Base-by-base conservation (phyloP, 2,329 filamentous ascomycete species). In the Zasmidium cellare region DNA sequence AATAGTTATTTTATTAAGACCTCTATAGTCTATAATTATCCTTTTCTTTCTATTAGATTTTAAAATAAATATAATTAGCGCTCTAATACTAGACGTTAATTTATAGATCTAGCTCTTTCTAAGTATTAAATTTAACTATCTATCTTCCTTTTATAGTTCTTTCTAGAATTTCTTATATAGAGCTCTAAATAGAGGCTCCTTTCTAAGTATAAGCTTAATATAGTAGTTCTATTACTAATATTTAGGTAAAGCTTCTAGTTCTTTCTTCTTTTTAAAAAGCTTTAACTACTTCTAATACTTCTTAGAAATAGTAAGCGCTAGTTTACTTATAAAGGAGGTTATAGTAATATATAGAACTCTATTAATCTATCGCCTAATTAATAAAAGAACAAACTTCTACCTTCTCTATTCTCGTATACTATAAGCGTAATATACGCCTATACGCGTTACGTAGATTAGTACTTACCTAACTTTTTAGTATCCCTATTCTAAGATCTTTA, bases 1-100 rank as follows among this genome's bases (percentile, higher is more conserved):
- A 24, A 65, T 61, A 11, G 53, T 72, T 9, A 67, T 62, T 3
- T 64, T 52, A 51, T 71, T 71, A 22, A 69, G 25, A 20, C 25
- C 41, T 44, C 53, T 25, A 49, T 69, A 71, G 49, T 70, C 51
- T 11, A 67, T 31, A 52, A 59, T 66, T 49, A 68, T 46, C 22
- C 46, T 19, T 50, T 65, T 46, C 3, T 31, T 58, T 24, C 53
- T 45, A 56, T 67, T 54, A 14, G 58, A 57, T 45, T 70, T 69
- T 44, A 45, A 53, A 41, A 68, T 31, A 54, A 66, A 66, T 9
- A 67, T 31, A 31, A 64, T 67, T 51, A 45, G 60, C 20, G 45
- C 24, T 18, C 41, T 50, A 12, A 35, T 24, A 18, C 25, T 50
- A 22, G 28, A 61, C 45, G 52, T 57, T 18, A 48, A 53, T 49